Base-by-base conservation (phyloP, 495 filamentous ascomycete species). In the Xylaria scruposa region DNA sequence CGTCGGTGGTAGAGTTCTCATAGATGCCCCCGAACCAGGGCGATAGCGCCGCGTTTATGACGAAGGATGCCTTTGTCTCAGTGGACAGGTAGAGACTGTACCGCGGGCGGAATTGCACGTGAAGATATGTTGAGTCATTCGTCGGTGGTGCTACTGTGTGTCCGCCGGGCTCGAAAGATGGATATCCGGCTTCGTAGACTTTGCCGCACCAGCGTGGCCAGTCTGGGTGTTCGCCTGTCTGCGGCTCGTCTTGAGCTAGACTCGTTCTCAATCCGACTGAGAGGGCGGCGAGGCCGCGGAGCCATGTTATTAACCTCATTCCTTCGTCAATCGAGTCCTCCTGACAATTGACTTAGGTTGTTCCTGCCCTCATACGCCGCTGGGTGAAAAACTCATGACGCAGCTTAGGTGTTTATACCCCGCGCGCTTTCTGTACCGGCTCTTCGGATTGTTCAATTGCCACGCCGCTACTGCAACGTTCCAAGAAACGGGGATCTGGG, bases 101-200 rank as follows among this genome's bases (percentile, higher is more conserved):
- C 6, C 89, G 86, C 5, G 90, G 88, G 38, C 86, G 83, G 68
- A 92, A 78, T 21, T 84, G 84, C 17, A 93, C 75, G 76, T 91
- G 78, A 0, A 93, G 76, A 61, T 81, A 79, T 13, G 88, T 78
- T 10, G 84, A 84, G 0, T 71, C 77, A n/a, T 81, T 71, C 0
- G 72, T 73, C 0, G 77, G 46, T 3, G 91, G 90, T 36, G 81
- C 73, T 3, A 81, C 69, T 0, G 89, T 82, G 76, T 85, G 84
- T 17, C 91, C 91, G 64, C 89, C 90, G 0, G 90, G 91, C 51
- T 91, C 82, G 73, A 90, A 90, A 4, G 82, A 83, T 0, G 83
- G 81, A 77, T 90, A 89, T 79, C 82, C 85, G 9, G 84, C 59
- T 54, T 83, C 69, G 74, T 90, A 90, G 0, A 88, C 88, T 72